These are phyloP conservation scores for Marsdenia floribunda DNA, from an alignment of 257 asterid species.

Conservation along the genomic window DNA sequence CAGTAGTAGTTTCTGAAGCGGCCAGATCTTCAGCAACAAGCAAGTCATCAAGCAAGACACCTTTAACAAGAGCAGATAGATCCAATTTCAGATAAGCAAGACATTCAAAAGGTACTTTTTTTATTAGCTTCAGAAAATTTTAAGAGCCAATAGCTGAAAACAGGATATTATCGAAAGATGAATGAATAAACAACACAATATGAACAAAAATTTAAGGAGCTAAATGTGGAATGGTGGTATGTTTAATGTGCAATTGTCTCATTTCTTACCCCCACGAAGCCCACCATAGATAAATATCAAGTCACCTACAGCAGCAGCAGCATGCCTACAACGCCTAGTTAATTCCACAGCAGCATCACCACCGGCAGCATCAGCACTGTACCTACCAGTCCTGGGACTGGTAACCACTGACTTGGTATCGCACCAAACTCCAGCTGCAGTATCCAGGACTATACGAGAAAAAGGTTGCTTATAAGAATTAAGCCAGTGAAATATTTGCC, in stretches of 20 bases:
- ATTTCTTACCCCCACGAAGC: constrained; percentile 91
- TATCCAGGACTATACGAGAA: constrained; percentile 69
- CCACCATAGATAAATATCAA: constrained; percentile 94
- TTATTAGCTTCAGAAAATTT: neutral
- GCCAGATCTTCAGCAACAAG: constrained; percentile 99
- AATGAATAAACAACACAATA: neutral
- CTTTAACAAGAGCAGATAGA: constrained; percentile 34
- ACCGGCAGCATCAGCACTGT: constrained; percentile 98
- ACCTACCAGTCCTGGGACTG: constrained; percentile 92
- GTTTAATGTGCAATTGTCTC: neutral
- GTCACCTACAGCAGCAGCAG: constrained; percentile 98
- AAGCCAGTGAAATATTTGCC: neutral
- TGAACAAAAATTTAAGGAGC: neutral
- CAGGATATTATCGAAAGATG: neutral
- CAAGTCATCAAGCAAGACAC: constrained; percentile 87
- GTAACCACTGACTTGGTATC: constrained; percentile 95
- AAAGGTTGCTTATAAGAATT: neutral
- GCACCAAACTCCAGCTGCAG: constrained; percentile 99
- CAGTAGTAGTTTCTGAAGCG: constrained; percentile 93
- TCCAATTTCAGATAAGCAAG: neutral
- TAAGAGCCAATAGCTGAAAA: neutral
- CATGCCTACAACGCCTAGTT: constrained; percentile 97
- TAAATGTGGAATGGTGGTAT: neutral
- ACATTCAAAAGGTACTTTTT: neutral
- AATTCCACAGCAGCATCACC: constrained; percentile 98